Percentiles rank a stretch among this genome's conserved stretches.
phyloP scores from a whole-genome alignment of 2,329 filamentous ascomycete genomes.

The Xylariaceae sp. region DNA sequence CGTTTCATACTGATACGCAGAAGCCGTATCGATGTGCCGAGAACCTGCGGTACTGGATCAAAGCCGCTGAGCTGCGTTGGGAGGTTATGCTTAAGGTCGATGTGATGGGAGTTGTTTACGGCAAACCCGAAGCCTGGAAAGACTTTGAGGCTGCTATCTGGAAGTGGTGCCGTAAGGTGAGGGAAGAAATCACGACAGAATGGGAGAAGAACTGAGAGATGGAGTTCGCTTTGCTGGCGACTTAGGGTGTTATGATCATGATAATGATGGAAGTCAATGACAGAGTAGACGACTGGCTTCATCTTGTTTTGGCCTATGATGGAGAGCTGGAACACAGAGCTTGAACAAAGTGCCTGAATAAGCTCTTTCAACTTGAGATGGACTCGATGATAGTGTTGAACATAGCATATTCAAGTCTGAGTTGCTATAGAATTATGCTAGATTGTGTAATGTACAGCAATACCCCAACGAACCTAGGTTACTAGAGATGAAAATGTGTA shows the following conservation, averaged over 20 bases:
- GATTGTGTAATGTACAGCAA: too few relatives aligned
- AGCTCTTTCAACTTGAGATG: too few relatives aligned
- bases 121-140: slow-evolving; percentile 66
- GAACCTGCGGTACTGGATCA: slow-evolving; percentile 93
- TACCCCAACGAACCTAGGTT: too few relatives aligned
- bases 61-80: slow-evolving; percentile 91
- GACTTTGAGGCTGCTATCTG: slow-evolving; percentile 80
- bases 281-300: slow-evolving; percentile 6
- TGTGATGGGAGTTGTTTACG: slow-evolving; percentile 81
- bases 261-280: slow-evolving; percentile 16
- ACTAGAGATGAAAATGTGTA: too few relatives aligned
- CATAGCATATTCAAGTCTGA: too few relatives aligned
- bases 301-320: too few relatives aligned
- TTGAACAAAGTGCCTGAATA: too few relatives aligned
- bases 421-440: too few relatives aligned
- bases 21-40: slow-evolving; percentile 94
- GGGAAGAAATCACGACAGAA: slow-evolving; percentile 78
- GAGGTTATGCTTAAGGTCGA: slow-evolving; percentile 81
- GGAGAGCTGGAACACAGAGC: too few relatives aligned
- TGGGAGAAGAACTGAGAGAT: slow-evolving; percentile 29
- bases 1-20: slow-evolving; percentile 84
- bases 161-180: slow-evolving; percentile 76
- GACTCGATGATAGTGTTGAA: too few relatives aligned
- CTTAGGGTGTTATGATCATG: slow-evolving; percentile 14
- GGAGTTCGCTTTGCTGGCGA: not conserved